Evolutionary conservation across 768 basidiomycete species (phyloP).

Genomic region (Xerocomellus intermedius): DNA sequence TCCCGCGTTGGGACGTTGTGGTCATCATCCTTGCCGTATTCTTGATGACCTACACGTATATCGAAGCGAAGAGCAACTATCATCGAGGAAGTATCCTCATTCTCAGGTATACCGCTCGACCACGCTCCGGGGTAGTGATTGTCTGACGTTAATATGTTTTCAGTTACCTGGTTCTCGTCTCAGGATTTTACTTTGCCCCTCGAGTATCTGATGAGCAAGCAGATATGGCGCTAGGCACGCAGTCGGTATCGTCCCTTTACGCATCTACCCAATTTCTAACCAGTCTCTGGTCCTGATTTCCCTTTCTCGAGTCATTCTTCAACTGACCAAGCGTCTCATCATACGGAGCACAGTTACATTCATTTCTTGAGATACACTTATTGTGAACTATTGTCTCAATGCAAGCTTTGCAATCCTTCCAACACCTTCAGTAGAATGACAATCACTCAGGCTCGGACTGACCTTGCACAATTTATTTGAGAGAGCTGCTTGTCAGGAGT

Average conservation of each 20-base stretch:
- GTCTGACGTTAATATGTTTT: neutral
- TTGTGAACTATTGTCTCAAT: slow-evolving; percentile 35
- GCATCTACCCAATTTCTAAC: slow-evolving; percentile 8
- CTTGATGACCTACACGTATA: slow-evolving; percentile 97
- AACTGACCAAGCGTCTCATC: neutral
- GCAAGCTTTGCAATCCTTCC: slow-evolving; percentile 54
- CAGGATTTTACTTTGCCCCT: slow-evolving; percentile 93
- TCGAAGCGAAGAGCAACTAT: slow-evolving; percentile 98
- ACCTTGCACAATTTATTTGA: neutral
- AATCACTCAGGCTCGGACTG: neutral
- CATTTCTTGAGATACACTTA: slow-evolving; percentile 16
- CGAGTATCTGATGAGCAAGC: slow-evolving; percentile 24
- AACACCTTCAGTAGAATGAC: slow-evolving; percentile 26
- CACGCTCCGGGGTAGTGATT: neutral
- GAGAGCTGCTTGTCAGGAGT: too few species aligned
- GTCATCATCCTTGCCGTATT: slow-evolving; percentile 95
- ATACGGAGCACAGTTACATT: slow-evolving; percentile 19
- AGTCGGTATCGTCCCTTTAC: slow-evolving; percentile 4
- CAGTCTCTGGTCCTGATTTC: slow-evolving; percentile 13
- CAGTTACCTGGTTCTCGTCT: slow-evolving; percentile 87
- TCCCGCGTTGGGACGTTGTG: slow-evolving; percentile 98
- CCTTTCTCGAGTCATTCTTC: neutral
- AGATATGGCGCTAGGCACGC: slow-evolving; percentile 6
- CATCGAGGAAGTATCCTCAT: slow-evolving; percentile 95
- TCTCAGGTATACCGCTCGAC: slow-evolving; percentile 59